Evolutionary conservation across 176 grass and related monocot genomes (phyloP).

Genomic region (Elymus sibiricus): DNA sequence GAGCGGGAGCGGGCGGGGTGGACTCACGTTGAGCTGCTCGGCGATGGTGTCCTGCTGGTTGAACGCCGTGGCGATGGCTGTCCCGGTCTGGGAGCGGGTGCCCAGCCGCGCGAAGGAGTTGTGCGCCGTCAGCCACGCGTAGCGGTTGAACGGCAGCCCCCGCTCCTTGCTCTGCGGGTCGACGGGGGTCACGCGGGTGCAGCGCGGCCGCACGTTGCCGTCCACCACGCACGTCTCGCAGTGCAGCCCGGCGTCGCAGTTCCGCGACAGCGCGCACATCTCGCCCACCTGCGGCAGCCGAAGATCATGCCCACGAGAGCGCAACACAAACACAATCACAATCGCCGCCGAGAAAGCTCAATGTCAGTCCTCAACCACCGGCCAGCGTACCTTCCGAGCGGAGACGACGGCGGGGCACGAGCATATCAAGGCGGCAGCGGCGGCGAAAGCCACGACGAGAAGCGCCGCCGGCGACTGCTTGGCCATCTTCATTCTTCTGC

Average conservation of each 20-base stretch:
- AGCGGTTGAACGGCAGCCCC: slow-evolving; percentile 86
- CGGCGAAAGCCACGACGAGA: neutral
- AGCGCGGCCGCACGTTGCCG: slow-evolving; percentile 60
- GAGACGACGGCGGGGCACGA: neutral
- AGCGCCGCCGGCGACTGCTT: neutral
- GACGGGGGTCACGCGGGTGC: slow-evolving; percentile 68
- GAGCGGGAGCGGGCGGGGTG: neutral
- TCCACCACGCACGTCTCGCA: slow-evolving; percentile 84
- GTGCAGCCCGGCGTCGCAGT: slow-evolving; percentile 81
- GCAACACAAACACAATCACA: neutral
- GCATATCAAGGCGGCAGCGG: neutral
- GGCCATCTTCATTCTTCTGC: neutral
- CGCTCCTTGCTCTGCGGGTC: slow-evolving; percentile 74
- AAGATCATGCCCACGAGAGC: neutral
- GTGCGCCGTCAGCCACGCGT: slow-evolving; percentile 93
- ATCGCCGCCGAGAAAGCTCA: neutral
- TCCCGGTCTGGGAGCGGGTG: slow-evolving; percentile 42
- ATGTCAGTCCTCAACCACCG: neutral
- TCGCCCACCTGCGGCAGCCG: slow-evolving; percentile 38
- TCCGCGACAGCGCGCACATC: slow-evolving; percentile 51
- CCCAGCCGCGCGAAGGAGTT: slow-evolving; percentile 92
- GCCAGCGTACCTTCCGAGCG: neutral
- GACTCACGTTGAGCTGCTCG: slow-evolving; percentile 78
- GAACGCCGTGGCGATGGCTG: slow-evolving; percentile 41
- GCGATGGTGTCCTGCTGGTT: slow-evolving; percentile 94